Percentiles rank a stretch among this genome's conserved stretches.
These are phyloP conservation scores for Boletus subparvulus DNA, from an alignment of 768 basidiomycete species.

Conservation along the genomic window DNA sequence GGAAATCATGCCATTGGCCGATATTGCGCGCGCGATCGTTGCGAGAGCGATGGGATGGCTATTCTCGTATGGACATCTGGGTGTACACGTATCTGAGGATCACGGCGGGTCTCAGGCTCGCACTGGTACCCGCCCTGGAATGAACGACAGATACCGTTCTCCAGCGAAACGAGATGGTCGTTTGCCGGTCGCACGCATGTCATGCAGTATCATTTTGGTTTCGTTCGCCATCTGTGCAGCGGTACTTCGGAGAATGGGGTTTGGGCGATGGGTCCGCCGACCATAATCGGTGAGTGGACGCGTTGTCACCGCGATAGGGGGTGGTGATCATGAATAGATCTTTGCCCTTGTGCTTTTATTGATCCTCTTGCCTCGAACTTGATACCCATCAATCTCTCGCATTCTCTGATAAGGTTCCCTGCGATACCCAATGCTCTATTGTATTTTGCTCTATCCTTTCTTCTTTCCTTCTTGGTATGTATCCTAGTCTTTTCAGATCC, in stretches of 20 bases:
- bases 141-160: neutral
- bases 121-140: neutral
- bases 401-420: neutral
- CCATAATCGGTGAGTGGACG: slow-evolving; percentile 17
- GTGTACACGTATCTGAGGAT: neutral
- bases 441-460: neutral
- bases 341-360: neutral
- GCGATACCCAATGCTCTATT: neutral
- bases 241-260: slow-evolving; percentile 25
- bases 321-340: neutral
- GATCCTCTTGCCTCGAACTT: neutral
- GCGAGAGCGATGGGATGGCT: slow-evolving; percentile 23
- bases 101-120: neutral
- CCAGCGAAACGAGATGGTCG: slow-evolving; percentile 3
- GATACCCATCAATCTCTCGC: neutral
- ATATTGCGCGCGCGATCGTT: slow-evolving; percentile 17
- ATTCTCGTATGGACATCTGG: slow-evolving; percentile 18
- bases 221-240: slow-evolving; percentile 30
- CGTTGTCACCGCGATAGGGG: neutral
- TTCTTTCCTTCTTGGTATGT: neutral
- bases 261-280: slow-evolving; percentile 24
- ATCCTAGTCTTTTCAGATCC: neutral
- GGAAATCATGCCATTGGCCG: slow-evolving; percentile 8
- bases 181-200: slow-evolving; percentile 11
- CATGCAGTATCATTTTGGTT: slow-evolving; percentile 25